Base-by-base conservation (phyloP, 1,284 basidiomycete species). In the Ustilago nuda region DNA sequence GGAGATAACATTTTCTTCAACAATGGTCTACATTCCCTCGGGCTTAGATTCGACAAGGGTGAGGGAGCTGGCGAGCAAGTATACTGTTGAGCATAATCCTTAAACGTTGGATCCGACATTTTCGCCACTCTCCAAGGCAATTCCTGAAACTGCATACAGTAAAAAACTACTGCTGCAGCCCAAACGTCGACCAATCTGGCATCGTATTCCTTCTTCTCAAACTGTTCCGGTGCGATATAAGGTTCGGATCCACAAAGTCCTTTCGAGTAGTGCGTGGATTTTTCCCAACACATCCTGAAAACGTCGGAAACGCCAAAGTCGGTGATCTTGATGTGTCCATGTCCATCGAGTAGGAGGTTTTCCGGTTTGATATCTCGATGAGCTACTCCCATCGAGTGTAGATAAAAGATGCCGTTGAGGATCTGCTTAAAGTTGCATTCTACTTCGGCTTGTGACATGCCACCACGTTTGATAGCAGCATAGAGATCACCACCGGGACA, bases 401-500 rank as follows among this genome's bases (percentile, higher is more conserved):
- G 89, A 86, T 98, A 98, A 17, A 90, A 88, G 51, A 98, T 92
- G 45, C 95, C 95, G 53, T 90, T 89, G 66, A 98, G 88, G 75
- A 98, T 94, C 88, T 99, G 97, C 89, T 94, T 97, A 90, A 99
- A 98, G 87, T 93, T 95, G 86, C 94, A 97, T 86, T 98, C 95
- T 79, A 98, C 94, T 87, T 97, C 95, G 84, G 91, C 91, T 19
- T 93, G 92, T 17, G 92, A 92, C 94, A 99, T 97, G 77, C 93
- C 91, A 84, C 95, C 96, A 86, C 94, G 94, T 89, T 98, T 98
- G 89, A 98, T 98, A 41, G 95, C 95, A 30, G 94, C 95, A 85
- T 98, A 98, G 39, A 98, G 89, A 87, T 98, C 95, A 6, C 95
- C 95, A 59, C 96, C 96, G 2, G 80, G 81, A 86, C 96, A 98